Conservation (phyloP, 768 basidiomycete genomes). For the Boletales sp. region DNA sequence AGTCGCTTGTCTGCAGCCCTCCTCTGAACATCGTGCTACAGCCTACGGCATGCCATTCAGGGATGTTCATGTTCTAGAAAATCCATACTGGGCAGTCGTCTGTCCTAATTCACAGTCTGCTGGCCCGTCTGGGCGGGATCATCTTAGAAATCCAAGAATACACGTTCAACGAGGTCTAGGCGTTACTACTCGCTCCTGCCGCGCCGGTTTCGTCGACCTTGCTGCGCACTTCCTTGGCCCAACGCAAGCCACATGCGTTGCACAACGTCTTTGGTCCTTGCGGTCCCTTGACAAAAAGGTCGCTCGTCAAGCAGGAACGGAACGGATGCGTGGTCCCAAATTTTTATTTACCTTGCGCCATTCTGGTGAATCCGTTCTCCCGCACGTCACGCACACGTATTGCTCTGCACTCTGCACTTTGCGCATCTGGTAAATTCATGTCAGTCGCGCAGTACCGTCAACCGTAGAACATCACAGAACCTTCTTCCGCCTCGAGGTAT, state of each 20-base stretch:
- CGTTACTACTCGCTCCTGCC: slow-evolving; percentile 17
- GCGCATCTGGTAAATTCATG: slow-evolving; percentile 14
- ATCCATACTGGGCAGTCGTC: not conserved
- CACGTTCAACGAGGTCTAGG: slow-evolving; percentile 3
- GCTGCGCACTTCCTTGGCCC: slow-evolving; percentile 74
- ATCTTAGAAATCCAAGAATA: slow-evolving; percentile 16
- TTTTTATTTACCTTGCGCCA: slow-evolving; percentile 84
- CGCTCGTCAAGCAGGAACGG: slow-evolving; percentile 16
- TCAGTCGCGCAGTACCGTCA: slow-evolving; percentile 1
- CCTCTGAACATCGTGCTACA: too few relatives aligned
- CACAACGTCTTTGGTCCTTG: slow-evolving; percentile 96
- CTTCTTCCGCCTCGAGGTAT: slow-evolving; percentile 62
- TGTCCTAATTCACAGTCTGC: slow-evolving; percentile 8
- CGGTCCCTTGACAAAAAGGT: slow-evolving; percentile 59
- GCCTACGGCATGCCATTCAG: too few relatives aligned
- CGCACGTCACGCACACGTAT: slow-evolving; percentile 89
- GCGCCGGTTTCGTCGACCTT: slow-evolving; percentile 34
- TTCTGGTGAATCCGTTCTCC: slow-evolving; percentile 93
- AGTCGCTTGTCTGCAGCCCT: too few relatives aligned
- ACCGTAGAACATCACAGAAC: slow-evolving; percentile 27
- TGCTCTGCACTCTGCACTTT: slow-evolving; percentile 55
- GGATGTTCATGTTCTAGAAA: not conserved
- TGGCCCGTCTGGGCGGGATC: slow-evolving; percentile 11
- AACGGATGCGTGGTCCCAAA: not conserved
- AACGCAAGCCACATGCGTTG: slow-evolving; percentile 92